phyloP scores from a whole-genome alignment of 805 yeast genomes.

The Yarrowia hollandica region DNA sequence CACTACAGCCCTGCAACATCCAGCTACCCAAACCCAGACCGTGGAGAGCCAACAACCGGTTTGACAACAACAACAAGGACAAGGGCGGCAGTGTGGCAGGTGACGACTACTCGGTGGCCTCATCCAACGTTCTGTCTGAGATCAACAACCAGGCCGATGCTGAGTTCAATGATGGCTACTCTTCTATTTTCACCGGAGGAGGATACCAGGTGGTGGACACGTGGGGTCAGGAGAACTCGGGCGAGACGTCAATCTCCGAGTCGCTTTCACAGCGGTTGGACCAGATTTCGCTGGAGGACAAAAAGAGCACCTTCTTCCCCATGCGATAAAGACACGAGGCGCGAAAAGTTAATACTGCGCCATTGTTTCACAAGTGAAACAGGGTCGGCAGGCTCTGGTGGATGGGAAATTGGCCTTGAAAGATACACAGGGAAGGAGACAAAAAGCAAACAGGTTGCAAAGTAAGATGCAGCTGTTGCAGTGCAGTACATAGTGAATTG shows the following conservation, averaged over 20 bases:
- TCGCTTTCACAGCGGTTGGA: neutral
- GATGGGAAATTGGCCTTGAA: slow-evolving; percentile 1
- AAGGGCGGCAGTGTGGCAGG: neutral
- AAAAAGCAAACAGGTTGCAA: neutral
- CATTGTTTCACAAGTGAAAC: slow-evolving; percentile 8
- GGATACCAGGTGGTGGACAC: slow-evolving; percentile 15
- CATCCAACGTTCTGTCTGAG: slow-evolving; percentile 11
- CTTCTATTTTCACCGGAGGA: slow-evolving; percentile 1
- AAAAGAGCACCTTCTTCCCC: slow-evolving; percentile 17
- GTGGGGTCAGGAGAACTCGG: slow-evolving; percentile 15
- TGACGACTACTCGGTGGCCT: slow-evolving; percentile 20
- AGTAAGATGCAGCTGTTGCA: too few species aligned
- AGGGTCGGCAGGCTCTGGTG: neutral
- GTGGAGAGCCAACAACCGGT: slow-evolving; percentile 23
- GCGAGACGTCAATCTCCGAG: neutral
- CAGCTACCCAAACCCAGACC: slow-evolving; percentile 29
- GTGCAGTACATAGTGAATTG: too few species aligned
- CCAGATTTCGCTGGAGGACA: slow-evolving; percentile 24
- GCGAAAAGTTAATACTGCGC: neutral
- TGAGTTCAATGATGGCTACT: slow-evolving; percentile 33
- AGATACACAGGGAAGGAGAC: neutral
- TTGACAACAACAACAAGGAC: neutral
- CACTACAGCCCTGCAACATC: slow-evolving; percentile 61
- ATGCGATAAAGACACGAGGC: neutral
- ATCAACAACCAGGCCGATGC: slow-evolving; percentile 6